Conservation (phyloP, 2,329 filamentous ascomycete genomes). For the Colletotrichum sp. region DNA sequence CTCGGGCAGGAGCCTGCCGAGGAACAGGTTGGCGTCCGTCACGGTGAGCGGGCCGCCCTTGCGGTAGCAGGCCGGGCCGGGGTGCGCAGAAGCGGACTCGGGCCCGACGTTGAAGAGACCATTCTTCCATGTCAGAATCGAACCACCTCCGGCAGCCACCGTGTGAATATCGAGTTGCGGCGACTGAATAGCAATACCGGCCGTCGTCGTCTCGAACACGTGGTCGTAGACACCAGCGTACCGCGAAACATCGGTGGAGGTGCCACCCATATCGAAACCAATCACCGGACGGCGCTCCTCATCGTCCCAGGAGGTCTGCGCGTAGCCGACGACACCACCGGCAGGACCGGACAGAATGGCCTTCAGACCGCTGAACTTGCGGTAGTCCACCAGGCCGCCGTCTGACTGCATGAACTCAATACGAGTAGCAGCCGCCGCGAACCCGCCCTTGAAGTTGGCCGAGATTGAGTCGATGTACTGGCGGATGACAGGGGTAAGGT, state of each 20-base stretch:
- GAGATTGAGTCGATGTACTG: constrained; percentile 39
- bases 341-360: constrained; percentile 77
- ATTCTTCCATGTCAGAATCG: constrained; percentile 72
- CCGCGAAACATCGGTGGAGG: constrained; percentile 75
- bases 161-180: constrained; percentile 86
- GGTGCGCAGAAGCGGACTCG: constrained; percentile 73
- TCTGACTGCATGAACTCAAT: constrained; percentile 78
- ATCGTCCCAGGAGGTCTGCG: constrained; percentile 73
- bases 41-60: constrained; percentile 75
- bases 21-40: constrained; percentile 74
- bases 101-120: constrained; percentile 77
- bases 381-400: constrained; percentile 56
- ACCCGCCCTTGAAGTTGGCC: constrained; percentile 40
- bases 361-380: constrained; percentile 70
- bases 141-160: constrained; percentile 78
- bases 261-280: constrained; percentile 77
- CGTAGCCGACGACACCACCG: constrained; percentile 80
- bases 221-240: constrained; percentile 57
- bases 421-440: constrained; percentile 43
- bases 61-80: constrained; percentile 75
- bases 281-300: constrained; percentile 73
- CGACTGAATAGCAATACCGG: constrained; percentile 78
- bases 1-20: constrained; percentile 64
- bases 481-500: constrained; percentile 44
- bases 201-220: constrained; percentile 76